phyloP scores from a whole-genome alignment of 2,329 filamentous ascomycete species.

The Catunica adiposa region DNA sequence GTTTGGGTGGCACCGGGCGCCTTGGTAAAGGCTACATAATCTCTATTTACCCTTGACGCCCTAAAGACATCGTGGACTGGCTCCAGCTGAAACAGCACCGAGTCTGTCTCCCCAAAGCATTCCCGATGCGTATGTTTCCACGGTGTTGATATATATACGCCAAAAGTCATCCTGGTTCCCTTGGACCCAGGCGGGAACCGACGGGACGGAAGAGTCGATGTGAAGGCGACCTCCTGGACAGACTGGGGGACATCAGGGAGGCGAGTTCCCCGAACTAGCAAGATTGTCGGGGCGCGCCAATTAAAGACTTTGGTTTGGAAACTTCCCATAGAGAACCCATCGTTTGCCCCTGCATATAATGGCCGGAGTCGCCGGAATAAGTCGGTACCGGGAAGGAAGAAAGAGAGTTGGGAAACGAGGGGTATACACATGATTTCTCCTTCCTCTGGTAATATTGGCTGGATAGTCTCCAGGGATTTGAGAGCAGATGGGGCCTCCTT shows the following conservation, averaged over 20 bases:
- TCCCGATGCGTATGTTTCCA: slow-evolving; percentile 54
- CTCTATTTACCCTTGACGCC: slow-evolving; percentile 45
- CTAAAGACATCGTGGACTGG: slow-evolving; percentile 56
- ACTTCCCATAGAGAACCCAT: slow-evolving; percentile 62
- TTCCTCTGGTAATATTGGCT: slow-evolving; percentile 33
- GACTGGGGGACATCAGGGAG: slow-evolving; percentile 32
- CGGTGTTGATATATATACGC: slow-evolving; percentile 47
- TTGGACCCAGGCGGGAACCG: slow-evolving; percentile 38
- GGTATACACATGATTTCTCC: slow-evolving; percentile 50
- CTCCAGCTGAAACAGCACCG: slow-evolving; percentile 52
- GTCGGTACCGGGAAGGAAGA: slow-evolving; percentile 48
- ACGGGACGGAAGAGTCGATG: slow-evolving; percentile 45
- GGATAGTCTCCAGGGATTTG: slow-evolving; percentile 17
- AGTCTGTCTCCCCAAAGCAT: slow-evolving; percentile 49
- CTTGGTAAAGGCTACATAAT: slow-evolving; percentile 54
- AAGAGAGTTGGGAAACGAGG: slow-evolving; percentile 51
- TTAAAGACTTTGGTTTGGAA: slow-evolving; percentile 63
- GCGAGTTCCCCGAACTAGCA: slow-evolving; percentile 51
- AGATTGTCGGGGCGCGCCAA: slow-evolving; percentile 57
- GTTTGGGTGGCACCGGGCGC: slow-evolving; percentile 43
- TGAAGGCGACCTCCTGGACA: slow-evolving; percentile 39
- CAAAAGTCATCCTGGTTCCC: slow-evolving; percentile 43
- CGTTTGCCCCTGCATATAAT: slow-evolving; percentile 52
- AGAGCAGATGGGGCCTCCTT: not conserved
- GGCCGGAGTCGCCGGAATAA: slow-evolving; percentile 50